Conservation (phyloP, 2,329 filamentous ascomycete genomes). For the Beauveria brongniartii region DNA sequence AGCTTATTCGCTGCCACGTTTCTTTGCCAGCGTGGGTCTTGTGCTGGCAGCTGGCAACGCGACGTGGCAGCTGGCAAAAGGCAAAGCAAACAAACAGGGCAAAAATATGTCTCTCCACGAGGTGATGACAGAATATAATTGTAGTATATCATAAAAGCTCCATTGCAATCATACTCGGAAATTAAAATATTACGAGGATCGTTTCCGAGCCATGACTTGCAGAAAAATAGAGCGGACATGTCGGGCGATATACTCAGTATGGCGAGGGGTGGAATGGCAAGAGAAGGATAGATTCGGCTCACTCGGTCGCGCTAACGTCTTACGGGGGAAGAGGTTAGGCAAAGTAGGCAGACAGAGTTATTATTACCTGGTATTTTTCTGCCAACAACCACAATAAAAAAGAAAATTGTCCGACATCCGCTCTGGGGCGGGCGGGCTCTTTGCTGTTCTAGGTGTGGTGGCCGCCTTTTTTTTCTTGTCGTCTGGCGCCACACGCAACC, state of each 20-base stretch:
- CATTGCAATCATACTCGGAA: neutral
- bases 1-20: neutral
- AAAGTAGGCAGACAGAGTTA: neutral
- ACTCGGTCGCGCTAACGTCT: neutral
- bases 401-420: conserved; percentile 6
- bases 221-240: neutral
- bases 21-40: neutral
- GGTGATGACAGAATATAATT: too few relatives aligned
- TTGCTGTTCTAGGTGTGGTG: neutral
- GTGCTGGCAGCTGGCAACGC: neutral
- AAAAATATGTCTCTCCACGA: neutral
- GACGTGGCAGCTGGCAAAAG: neutral
- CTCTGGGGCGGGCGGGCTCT: neutral
- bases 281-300: conserved; percentile 12
- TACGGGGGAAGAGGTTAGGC: neutral
- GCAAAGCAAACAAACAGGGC: neutral
- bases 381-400: neutral
- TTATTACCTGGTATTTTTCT: too few relatives aligned
- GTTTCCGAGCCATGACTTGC: neutral
- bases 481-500: neutral
- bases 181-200: neutral
- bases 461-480: neutral
- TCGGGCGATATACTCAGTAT: neutral
- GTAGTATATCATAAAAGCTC: neutral
- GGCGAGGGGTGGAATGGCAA: conserved; percentile 1